Percentiles rank a stretch among this genome's conserved stretches.
These are phyloP conservation scores for Debaryomyces sp. DNA, from an alignment of 1,139 yeast genomes.

Conservation along the genomic window DNA sequence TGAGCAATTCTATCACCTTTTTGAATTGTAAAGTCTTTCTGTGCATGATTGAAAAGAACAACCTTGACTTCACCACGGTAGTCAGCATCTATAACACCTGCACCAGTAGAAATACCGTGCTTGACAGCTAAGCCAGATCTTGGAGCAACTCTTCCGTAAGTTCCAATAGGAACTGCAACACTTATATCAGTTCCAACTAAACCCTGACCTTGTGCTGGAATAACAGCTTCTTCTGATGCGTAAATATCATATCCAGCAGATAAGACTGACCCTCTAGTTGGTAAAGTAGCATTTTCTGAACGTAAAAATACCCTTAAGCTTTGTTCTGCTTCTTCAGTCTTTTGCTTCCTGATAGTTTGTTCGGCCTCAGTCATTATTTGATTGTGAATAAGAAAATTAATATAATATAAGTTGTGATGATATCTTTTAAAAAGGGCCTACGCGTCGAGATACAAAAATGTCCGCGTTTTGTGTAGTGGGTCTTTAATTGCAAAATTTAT, in stretches of 20 bases:
- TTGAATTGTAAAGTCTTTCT: slow-evolving; percentile 46
- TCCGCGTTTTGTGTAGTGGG: slow-evolving; percentile 5
- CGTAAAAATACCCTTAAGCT: slow-evolving; percentile 72
- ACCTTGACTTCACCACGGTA: slow-evolving; percentile 94
- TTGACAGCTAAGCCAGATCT: slow-evolving; percentile 95
- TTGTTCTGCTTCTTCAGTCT: slow-evolving; percentile 25
- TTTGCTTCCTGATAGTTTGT: slow-evolving; percentile 28
- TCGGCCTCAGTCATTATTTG: slow-evolving; percentile 23
- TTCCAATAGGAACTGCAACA: slow-evolving; percentile 86
- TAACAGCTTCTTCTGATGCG: slow-evolving; percentile 63
- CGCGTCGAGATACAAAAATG: not conserved
- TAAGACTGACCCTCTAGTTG: slow-evolving; percentile 86
- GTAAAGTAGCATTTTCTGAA: slow-evolving; percentile 75
- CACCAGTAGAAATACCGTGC: slow-evolving; percentile 94
- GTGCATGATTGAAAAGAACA: slow-evolving; percentile 77
- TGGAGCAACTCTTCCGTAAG: slow-evolving; percentile 97
- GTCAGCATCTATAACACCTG: slow-evolving; percentile 97
- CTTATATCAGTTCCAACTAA: slow-evolving; percentile 84
- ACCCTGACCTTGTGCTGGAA: slow-evolving; percentile 88
- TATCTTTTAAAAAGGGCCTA: not conserved
- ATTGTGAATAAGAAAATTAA: not conserved
- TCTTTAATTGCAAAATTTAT: not conserved
- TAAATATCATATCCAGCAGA: slow-evolving; percentile 97
- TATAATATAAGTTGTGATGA: not conserved
- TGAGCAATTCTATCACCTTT: slow-evolving; percentile 84